Base-by-base conservation (phyloP, 2,329 filamentous ascomycete genomes). In the Alternaria arborescens region DNA sequence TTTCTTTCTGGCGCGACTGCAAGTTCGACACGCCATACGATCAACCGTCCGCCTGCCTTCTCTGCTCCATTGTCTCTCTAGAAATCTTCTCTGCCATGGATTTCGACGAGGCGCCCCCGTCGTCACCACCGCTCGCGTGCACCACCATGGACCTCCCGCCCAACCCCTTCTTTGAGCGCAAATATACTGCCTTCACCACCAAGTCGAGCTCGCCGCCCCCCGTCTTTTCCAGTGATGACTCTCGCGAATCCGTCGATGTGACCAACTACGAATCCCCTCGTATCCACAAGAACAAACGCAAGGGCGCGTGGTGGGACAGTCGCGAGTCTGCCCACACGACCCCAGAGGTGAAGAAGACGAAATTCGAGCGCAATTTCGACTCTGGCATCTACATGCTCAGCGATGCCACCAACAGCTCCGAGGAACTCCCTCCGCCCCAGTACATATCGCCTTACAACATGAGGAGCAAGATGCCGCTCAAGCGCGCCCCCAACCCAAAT, bases 181-280 rank as follows among this genome's bases (percentile, higher is more conserved):
- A 55, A 28, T 50, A 66, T 52, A 52, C 46, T 54, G 54, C 56
- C n/a, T 64, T 63, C 20, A 71, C 70, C 14, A 68, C 68, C n/a
- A 73, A 74, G 12, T 77, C 75, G 7, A 77, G 73, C 58, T 72
- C 70, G 5, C 71, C 73, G 14, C 71, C 73, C 10, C 71, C 75
- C 1, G 57, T 77, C 0, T 78, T 78, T 60, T 78, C 76, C 18
- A 76, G 72, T 36, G 73, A 77, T 38, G 74, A 72, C 30, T 71
- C 75, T 1, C 58, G 63, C 4, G 73, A 74, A 22, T 70, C 65
- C 2, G 70, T 66, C 4, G 76, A 77, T 40, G 61, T 74, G 16
- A 62, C 62, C 30, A 76, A 77, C 40, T 78, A 78, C 47, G 61
- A 71, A 30, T 71, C 73, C 1, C 75, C 73, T 6, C 72, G 76